Evolutionary conservation across 768 basidiomycete genomes (phyloP), one percentile per base, ranked within the genome.

Genomic region (Auriscalpium microsporum): DNA sequence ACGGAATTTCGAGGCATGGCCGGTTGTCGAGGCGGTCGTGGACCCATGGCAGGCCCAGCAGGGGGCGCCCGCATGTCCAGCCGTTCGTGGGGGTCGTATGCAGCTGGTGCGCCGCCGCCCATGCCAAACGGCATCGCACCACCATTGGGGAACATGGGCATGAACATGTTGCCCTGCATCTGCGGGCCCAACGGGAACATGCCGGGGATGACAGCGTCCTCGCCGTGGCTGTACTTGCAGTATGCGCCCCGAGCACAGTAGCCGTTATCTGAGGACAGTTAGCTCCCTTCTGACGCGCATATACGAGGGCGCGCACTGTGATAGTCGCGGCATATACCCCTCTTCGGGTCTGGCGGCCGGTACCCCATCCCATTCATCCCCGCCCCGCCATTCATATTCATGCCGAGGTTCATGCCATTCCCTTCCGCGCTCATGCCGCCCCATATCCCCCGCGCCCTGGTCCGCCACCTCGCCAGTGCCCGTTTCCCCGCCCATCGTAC

Each of bases 211-310:
- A 90, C 82, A 34, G 90, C 88, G 65, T 94, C 90, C 1, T 91
- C 90, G 38, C 90, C 92, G 63, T 98, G 94, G 57, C 89, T 92
- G 70, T 83, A 97, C 66, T 91, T 93, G 77, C 94, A 98, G 57
- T 79, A 78, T 17, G 80, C 84, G 48, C 94, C 94, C 35, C 93
- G 83, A 42, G 89, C 81, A 63, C 94, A 98, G 71, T 85, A 96
- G 1, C 94, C 94, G 56, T 84, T 84, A 66, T 94, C 94, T 97
- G 9, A 47, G 17, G 54, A 52, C 58, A 58, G 56, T 54, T 56
- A 53, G 45, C 51, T 44, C 52, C 33, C 46, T 45, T 13, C 44
- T 45, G 28, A 59, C 45, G 52, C 48, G 35, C 37, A 44, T 53
- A 40, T 17, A 28, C 40, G 37, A 47, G 49, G 14, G 19, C 5